phyloP scores from a whole-genome alignment of 2,329 filamentous ascomycete genomes.

The Stagonosporopsis cucurbitacearum region DNA sequence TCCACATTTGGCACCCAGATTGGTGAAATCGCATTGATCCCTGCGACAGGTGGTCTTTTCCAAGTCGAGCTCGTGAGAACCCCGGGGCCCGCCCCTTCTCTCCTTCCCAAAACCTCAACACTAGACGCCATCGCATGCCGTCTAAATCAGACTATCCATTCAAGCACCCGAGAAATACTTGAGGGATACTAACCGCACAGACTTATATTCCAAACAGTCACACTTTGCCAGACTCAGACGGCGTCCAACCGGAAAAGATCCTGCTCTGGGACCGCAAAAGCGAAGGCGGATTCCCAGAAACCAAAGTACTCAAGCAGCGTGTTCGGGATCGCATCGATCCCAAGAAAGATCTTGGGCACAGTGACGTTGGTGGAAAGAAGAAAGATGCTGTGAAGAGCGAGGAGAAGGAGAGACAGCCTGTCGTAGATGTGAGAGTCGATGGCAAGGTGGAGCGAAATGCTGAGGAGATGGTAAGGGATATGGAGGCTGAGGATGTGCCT shows the following conservation, averaged over 20 bases:
- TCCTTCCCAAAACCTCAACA: no score
- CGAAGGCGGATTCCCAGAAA: conserved; percentile 89
- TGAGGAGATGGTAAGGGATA: conserved; percentile 6
- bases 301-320: conserved; percentile 85
- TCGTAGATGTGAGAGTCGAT: conserved; percentile 5
- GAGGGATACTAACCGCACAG: conserved; percentile 20
- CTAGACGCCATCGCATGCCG: no score
- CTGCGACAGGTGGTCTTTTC: conserved; percentile 84
- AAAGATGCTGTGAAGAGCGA: conserved; percentile 28
- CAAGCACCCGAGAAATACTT: no score
- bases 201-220: conserved; percentile 30
- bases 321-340: conserved; percentile 86
- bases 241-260: conserved; percentile 53
- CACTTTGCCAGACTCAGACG: conserved; percentile 3
- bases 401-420: not conserved
- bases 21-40: conserved; percentile 87
- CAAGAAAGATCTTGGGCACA: conserved; percentile 76
- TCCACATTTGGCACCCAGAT: conserved; percentile 86
- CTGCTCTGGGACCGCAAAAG: conserved; percentile 86
- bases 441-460: not conserved
- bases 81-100: no score
- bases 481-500: not conserved
- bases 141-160: no score
- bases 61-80: conserved; percentile 66
- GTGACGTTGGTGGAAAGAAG: conserved; percentile 52